Evolutionary conservation across 441 rosid genomes (phyloP), one percentile per base, ranked within the genome.

Genomic region (Brassica balearica): DNA sequence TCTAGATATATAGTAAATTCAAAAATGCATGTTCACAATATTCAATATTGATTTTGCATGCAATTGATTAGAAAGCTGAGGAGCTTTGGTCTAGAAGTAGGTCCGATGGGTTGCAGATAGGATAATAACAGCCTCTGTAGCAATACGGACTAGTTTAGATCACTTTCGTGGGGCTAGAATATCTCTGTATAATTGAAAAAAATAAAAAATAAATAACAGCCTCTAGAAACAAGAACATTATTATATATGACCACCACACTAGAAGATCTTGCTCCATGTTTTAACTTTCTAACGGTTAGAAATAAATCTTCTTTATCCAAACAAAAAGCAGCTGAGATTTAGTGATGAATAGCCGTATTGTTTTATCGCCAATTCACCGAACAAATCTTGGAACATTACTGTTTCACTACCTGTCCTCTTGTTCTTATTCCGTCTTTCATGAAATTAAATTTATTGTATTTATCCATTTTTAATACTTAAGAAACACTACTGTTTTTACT

Each of bases 61-160:
- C 69, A 67, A 48, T 72, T 72, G 73, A 72, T 78, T 72, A 78
- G 77, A 78, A 72, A 67, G 81, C 17, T 60, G 77, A 60, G 64
- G 48, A 72, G 58, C 22, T 72, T 72, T 78, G 62, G 51, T 71
- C 46, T 34, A 77, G 66, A 70, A 77, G 72, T 56, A 77, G 72
- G 3, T 38, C 36, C 43, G 43, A 38, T 38, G 72, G 11, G 11
- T 38, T 62, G 62, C 72, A 77, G 67, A 71, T 71, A 77, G 81
- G 20, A 55, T 66, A 72, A 63, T 53, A 68, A 68, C 71, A 73
- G 69, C 70, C 64, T 78, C 3, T 25, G 27, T 25, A 2, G 27
- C 27, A 25, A 25, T 2, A 25, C 27, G 27, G 27, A 25, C 27
- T 25, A 25, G 27, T 25, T 2, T 25, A 2, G 27, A 25, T 25